These are phyloP conservation scores for Chlamydomonas eustigma DNA, from an alignment of 139 green algal species.

Conservation along the genomic window DNA sequence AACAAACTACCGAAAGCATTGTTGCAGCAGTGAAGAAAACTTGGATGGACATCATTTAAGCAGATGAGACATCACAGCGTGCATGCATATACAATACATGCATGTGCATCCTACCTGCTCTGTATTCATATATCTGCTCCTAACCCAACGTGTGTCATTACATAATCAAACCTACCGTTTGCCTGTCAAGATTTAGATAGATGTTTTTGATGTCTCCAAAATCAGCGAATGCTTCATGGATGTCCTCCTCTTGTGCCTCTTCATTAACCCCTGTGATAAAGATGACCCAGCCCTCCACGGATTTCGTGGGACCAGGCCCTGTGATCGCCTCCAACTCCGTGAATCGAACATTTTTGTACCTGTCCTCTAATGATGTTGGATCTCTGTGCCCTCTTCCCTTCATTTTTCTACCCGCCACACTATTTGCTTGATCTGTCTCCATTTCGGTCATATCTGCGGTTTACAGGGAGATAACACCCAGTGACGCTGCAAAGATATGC, in stretches of 20 bases:
- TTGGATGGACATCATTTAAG: too few relatives aligned
- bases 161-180: constrained; percentile 57
- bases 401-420: background rate
- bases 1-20: too few relatives aligned
- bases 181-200: constrained; percentile 93
- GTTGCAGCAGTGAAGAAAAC: too few relatives aligned
- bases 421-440: background rate
- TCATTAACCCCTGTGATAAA: constrained; percentile 91
- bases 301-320: constrained; percentile 26
- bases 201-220: constrained; percentile 94
- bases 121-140: too few relatives aligned
- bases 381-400: constrained; percentile 16
- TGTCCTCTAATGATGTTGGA: constrained; percentile 4
- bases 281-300: constrained; percentile 93
- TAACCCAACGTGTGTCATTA: too few relatives aligned
- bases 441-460: constrained; percentile 12
- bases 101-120: too few relatives aligned
- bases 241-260: constrained; percentile 90
- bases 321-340: background rate
- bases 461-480: too few relatives aligned
- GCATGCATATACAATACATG: too few relatives aligned
- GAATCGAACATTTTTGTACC: constrained; percentile 9
- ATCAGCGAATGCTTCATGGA: constrained; percentile 89
- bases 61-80: too few relatives aligned
- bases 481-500: too few relatives aligned